A percentile compares a stretch with the other conserved stretches of the same genome.
Evolutionary conservation across 2,329 filamentous ascomycete species (phyloP).

Genomic region (Coniochaeta sp.): DNA sequence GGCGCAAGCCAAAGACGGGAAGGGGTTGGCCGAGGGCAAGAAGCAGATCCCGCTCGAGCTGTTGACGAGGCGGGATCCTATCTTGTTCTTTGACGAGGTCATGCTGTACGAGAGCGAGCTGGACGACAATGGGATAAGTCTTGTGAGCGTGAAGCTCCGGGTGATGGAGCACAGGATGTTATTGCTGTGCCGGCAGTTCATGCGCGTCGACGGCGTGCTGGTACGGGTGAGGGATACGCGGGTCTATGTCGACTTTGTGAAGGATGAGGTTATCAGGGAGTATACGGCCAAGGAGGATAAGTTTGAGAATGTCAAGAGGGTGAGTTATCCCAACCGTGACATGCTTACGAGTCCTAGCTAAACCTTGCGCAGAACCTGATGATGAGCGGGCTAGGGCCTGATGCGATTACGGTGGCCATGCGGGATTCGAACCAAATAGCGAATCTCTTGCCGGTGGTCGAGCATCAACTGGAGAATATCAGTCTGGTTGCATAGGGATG

Average conservation of each 20-base stretch:
- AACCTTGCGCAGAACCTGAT: slow-evolving; percentile 33
- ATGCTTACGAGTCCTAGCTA: no score
- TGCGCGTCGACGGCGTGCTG: slow-evolving; percentile 86
- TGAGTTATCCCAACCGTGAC: slow-evolving; percentile 39
- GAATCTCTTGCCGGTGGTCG: slow-evolving; percentile 62
- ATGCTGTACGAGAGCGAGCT: slow-evolving; percentile 96
- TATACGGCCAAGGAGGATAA: slow-evolving; percentile 81
- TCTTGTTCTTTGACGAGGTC: slow-evolving; percentile 94
- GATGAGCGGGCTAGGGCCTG: slow-evolving; percentile 45
- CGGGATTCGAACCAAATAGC: slow-evolving; percentile 73
- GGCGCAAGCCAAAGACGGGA: slow-evolving; percentile 6
- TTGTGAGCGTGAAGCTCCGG: slow-evolving; percentile 82
- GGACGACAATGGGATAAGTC: slow-evolving; percentile 91
- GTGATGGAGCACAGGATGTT: slow-evolving; percentile 89
- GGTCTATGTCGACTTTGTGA: slow-evolving; percentile 83
- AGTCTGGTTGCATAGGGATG: slow-evolving; percentile 8
- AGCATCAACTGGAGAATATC: slow-evolving; percentile 51
- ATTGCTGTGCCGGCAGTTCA: slow-evolving; percentile 78
- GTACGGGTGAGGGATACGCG: slow-evolving; percentile 83
- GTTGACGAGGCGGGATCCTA: slow-evolving; percentile 82
- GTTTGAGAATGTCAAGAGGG: slow-evolving; percentile 69
- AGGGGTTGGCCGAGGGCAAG: not conserved
- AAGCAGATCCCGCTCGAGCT: slow-evolving; percentile 73
- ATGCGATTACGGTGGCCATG: slow-evolving; percentile 69
- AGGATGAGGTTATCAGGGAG: slow-evolving; percentile 73